phyloP scores from a whole-genome alignment of 805 yeast species.

The Grigorovia transvaalensis region DNA sequence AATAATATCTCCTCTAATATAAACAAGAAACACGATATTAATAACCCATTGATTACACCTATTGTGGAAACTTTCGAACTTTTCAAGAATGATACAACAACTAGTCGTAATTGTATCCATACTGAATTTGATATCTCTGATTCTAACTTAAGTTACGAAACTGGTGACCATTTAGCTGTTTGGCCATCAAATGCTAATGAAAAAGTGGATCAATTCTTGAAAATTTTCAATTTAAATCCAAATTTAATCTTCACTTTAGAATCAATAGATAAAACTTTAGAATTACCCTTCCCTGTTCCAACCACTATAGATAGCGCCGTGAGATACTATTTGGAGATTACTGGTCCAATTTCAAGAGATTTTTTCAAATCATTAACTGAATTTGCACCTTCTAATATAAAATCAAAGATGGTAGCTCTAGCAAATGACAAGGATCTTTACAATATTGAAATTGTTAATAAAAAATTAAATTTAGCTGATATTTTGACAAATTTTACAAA shows the following conservation, averaged over 20 bases:
- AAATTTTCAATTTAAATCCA: slow-evolving; percentile 48
- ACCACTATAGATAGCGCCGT: slow-evolving; percentile 82
- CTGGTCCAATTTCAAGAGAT: slow-evolving; percentile 91
- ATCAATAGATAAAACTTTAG: slow-evolving; percentile 59
- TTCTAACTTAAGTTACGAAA: slow-evolving; percentile 70
- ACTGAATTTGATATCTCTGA: slow-evolving; percentile 75
- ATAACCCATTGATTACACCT: slow-evolving; percentile 76
- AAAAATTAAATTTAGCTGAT: slow-evolving; percentile 66
- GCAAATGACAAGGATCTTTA: slow-evolving; percentile 62
- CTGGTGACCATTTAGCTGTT: slow-evolving; percentile 93
- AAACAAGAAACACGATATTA: slow-evolving; percentile 40
- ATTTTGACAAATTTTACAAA: slow-evolving; percentile 51
- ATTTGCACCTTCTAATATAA: slow-evolving; percentile 66
- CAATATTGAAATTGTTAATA: slow-evolving; percentile 50
- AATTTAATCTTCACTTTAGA: slow-evolving; percentile 52
- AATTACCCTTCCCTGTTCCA: slow-evolving; percentile 61
- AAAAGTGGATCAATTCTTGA: slow-evolving; percentile 55
- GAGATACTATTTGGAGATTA: slow-evolving; percentile 79
- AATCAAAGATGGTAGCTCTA: slow-evolving; percentile 33
- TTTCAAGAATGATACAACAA: slow-evolving; percentile 39
- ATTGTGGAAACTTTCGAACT: slow-evolving; percentile 55
- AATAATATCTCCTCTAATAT: slow-evolving; percentile 42
- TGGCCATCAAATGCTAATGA: slow-evolving; percentile 87
- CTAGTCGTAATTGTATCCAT: slow-evolving; percentile 70
- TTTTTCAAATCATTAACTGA: slow-evolving; percentile 59